Evolutionary conservation across 2,329 filamentous ascomycete species (phyloP).

Genomic region (Neopestalotiopsis sp.): DNA sequence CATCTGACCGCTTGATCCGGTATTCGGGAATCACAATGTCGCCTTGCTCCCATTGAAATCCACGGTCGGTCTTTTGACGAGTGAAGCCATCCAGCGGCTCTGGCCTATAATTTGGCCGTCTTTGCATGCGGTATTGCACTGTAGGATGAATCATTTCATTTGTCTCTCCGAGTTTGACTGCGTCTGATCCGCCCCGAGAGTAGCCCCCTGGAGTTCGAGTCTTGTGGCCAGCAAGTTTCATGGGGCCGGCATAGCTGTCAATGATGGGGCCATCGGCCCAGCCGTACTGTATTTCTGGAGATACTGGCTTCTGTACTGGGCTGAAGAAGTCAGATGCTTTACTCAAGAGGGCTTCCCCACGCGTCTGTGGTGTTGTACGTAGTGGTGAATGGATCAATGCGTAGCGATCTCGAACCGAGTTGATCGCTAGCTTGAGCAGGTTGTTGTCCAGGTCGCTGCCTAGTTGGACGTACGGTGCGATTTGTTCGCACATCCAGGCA

Average conservation of each 20-base stretch:
- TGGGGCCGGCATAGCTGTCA: constrained; percentile 18
- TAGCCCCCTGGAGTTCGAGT: constrained; percentile 19
- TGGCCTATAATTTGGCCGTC: constrained; percentile 6
- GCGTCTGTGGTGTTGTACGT: not conserved
- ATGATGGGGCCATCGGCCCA: constrained; percentile 24
- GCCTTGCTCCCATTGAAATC: constrained; percentile 18
- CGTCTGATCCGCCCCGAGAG: constrained; percentile 5
- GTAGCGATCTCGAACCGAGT: constrained; percentile 18
- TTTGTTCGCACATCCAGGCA: constrained; percentile 25
- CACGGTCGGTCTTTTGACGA: constrained; percentile 1
- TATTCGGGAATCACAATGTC: constrained; percentile 20
- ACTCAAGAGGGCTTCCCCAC: not conserved
- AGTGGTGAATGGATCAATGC: constrained; percentile 18
- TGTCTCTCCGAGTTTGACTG: constrained; percentile 13
- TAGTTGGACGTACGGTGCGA: constrained; percentile 21
- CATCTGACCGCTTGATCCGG: constrained; percentile 16
- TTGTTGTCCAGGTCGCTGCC: constrained; percentile 5
- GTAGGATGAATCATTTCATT: constrained; percentile 22
- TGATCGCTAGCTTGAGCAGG: constrained; percentile 4
- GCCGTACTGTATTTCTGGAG: constrained; percentile 19
- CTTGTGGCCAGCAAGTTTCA: constrained; percentile 17
- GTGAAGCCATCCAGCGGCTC: constrained; percentile 16
- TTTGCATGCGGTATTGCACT: constrained; percentile 18
- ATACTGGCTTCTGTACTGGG: not conserved
- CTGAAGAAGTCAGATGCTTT: not conserved